phyloP scores from a whole-genome alignment of 2,329 filamentous ascomycete species.

The Ilyonectria destructans region DNA sequence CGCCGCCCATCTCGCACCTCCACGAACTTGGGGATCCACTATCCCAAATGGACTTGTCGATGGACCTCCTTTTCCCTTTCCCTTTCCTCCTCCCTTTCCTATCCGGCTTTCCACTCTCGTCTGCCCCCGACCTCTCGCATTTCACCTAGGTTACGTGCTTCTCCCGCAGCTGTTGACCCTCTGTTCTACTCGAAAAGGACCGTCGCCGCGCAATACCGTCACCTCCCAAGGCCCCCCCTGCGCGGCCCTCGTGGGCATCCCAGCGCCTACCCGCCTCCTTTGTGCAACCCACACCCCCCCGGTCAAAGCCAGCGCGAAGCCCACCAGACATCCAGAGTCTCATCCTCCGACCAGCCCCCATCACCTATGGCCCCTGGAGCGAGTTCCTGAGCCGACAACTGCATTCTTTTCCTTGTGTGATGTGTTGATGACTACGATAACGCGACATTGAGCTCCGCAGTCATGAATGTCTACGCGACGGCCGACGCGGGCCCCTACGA shows the following conservation, averaged over 20 bases:
- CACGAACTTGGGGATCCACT: conserved; percentile 44
- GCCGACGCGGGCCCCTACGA: conserved; percentile 55
- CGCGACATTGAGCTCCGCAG: conserved; percentile 40
- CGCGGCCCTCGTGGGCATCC: conserved; percentile 15
- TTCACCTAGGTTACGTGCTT: conserved; percentile 13
- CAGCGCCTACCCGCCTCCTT: conserved; percentile 28
- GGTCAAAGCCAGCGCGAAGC: neutral
- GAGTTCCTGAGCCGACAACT: conserved; percentile 31
- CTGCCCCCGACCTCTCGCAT: conserved; percentile 44
- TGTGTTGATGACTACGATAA: conserved; percentile 45
- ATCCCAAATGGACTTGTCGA: conserved; percentile 40
- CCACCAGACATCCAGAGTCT: conserved; percentile 21
- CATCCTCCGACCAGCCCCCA: conserved; percentile 34
- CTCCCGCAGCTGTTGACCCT: conserved; percentile 5
- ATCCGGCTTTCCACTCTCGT: conserved; percentile 15
- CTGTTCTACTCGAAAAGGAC: conserved; percentile 11
- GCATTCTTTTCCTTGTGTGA: conserved; percentile 33
- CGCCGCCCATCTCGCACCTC: conserved; percentile 29
- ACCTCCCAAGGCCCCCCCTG: conserved; percentile 7
- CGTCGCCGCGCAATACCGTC: conserved; percentile 12
- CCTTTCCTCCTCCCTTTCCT: conserved; percentile 28
- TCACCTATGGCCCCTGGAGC: conserved; percentile 40
- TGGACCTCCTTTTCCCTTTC: conserved; percentile 48
- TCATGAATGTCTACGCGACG: conserved; percentile 60
- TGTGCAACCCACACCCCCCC: conserved; percentile 14